Evolutionary conservation across 371 early-diverging fungal genomes (phyloP).

Genomic region (Mucor velutinosus): DNA sequence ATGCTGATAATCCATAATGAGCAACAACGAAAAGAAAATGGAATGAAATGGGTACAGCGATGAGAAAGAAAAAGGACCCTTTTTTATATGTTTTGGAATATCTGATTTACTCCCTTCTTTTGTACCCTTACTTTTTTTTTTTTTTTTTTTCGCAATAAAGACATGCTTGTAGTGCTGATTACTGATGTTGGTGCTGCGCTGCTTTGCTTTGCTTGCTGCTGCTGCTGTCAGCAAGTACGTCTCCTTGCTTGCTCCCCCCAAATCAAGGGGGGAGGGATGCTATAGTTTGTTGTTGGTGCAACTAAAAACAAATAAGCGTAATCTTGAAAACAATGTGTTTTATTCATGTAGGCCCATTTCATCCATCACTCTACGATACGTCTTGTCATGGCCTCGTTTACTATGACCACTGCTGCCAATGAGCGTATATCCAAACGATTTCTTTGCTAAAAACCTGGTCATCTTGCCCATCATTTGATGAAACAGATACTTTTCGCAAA

Average conservation of each 20-base stretch:
- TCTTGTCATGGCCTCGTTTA: constrained; percentile 29
- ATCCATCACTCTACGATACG: constrained; percentile 52
- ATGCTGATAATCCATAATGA: neutral
- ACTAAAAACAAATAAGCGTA: neutral
- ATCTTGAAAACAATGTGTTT: neutral
- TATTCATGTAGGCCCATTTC: constrained; percentile 40
- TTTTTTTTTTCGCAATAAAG: too few relatives aligned
- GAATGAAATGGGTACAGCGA: neutral
- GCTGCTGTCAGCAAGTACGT: constrained; percentile 1
- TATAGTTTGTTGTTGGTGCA: neutral
- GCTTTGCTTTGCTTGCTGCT: neutral
- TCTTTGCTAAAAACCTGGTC: neutral
- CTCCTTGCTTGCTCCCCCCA: neutral
- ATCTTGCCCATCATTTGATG: constrained; percentile 18
- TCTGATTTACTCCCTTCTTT: neutral
- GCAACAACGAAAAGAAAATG: neutral
- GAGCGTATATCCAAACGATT: neutral
- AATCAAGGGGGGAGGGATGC: neutral
- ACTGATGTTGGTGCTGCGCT: neutral
- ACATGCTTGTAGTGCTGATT: too few relatives aligned
- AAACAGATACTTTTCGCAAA: constrained; percentile 61
- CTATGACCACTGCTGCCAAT: neutral
- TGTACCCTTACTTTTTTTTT: neutral
- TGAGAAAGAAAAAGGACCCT: neutral
- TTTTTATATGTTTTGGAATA: neutral